Conservation (phyloP, 768 basidiomycete genomes). For the Trametes maxima region DNA sequence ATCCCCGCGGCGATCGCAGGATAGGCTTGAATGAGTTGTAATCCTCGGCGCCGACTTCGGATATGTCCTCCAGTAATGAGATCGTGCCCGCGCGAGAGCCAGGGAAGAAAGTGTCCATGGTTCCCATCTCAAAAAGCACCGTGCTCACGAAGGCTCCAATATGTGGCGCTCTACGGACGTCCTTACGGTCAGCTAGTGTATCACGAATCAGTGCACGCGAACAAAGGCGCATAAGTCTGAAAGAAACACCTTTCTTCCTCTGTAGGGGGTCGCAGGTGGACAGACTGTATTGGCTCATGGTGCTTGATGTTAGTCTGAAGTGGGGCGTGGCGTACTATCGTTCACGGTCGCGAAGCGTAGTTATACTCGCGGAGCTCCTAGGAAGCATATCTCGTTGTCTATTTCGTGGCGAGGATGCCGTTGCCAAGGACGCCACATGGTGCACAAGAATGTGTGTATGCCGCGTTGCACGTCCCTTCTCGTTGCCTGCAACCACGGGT, state of each 20-base stretch:
- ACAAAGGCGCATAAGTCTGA: no score
- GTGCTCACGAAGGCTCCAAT: slow-evolving; percentile 1
- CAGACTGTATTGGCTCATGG: slow-evolving; percentile 18
- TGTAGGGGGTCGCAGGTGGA: slow-evolving; percentile 9
- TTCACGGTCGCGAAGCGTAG: no score
- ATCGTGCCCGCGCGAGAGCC: neutral
- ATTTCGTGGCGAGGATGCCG: neutral
- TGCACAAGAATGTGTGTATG: neutral
- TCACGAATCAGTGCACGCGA: no score
- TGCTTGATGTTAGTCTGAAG: neutral
- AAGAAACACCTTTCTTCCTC: neutral
- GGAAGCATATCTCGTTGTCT: neutral
- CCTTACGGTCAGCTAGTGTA: neutral
- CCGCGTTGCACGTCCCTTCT: no score
- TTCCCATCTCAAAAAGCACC: slow-evolving; percentile 13
- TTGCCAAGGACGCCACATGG: neutral
- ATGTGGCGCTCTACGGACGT: slow-evolving; percentile 2
- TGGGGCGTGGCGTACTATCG: neutral
- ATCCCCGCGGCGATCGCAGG: neutral
- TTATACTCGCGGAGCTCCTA: no score
- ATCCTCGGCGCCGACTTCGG: no score
- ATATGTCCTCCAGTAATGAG: neutral
- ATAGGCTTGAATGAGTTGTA: neutral
- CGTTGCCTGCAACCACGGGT: no score
- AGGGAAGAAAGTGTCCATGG: slow-evolving; percentile 3